Percentiles rank a stretch among this genome's conserved stretches.
Evolutionary conservation across 2,329 filamentous ascomycete species (phyloP).

Genomic region (Alternaria arborescens): DNA sequence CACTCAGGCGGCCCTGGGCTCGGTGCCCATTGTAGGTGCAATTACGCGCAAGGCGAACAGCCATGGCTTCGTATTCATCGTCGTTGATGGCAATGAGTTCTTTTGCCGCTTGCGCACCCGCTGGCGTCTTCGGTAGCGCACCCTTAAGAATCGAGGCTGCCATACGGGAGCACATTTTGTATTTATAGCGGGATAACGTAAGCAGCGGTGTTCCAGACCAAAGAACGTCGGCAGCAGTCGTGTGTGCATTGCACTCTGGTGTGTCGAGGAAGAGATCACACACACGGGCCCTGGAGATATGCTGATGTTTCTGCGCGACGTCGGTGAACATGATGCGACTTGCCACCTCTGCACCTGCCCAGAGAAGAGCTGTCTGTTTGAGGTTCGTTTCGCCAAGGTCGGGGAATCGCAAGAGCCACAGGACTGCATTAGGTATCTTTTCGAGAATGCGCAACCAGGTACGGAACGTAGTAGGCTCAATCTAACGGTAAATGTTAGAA

Average conservation of each 20-base stretch:
- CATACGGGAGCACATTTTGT: constrained; percentile 99
- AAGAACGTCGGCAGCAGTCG: constrained; percentile 92
- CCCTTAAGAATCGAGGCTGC: constrained; percentile 93
- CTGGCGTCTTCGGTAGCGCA: constrained; percentile 76
- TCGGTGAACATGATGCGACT: constrained; percentile 92
- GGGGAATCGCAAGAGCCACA: constrained; percentile 97
- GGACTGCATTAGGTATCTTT: constrained; percentile 82
- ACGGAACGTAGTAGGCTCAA: constrained; percentile 95
- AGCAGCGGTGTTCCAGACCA: constrained; percentile 96
- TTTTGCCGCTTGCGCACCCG: constrained; percentile 71
- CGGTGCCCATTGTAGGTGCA: constrained; percentile 46
- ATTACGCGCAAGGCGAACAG: constrained; percentile 45
- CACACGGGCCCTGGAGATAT: constrained; percentile 89
- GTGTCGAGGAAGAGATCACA: constrained; percentile 97
- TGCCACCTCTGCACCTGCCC: constrained; percentile 87
- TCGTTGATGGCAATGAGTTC: constrained; percentile 84
- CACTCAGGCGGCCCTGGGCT: constrained; percentile 71
- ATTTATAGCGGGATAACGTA: constrained; percentile 88
- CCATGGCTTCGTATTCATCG: constrained; percentile 78
- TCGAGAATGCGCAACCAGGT: constrained; percentile 93
- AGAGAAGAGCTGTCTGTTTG: constrained; percentile 77
- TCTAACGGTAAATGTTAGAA: constrained; percentile 63
- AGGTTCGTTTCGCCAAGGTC: constrained; percentile 91
- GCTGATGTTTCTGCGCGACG: constrained; percentile 91
- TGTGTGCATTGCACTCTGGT: constrained; percentile 97